These are phyloP conservation scores for Glomus cerebriforme DNA, from an alignment of 192 early-diverging fungal species.

Conservation along the genomic window DNA sequence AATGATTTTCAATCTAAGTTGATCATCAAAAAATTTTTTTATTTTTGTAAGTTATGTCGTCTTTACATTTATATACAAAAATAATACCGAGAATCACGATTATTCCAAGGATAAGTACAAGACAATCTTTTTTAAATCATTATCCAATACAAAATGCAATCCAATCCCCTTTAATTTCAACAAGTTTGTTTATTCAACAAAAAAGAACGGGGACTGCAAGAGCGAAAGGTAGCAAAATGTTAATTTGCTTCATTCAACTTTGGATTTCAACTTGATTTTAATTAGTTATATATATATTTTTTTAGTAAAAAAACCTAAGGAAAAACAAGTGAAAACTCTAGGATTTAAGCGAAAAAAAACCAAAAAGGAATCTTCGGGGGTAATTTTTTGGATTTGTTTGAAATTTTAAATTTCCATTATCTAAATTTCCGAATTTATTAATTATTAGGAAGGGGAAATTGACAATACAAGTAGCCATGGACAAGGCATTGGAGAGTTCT, in stretches of 20 bases:
- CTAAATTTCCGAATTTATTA: neutral
- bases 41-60: neutral
- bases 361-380: neutral
- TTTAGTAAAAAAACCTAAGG: neutral
- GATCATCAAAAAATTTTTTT: neutral
- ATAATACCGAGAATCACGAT: neutral
- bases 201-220: constrained; percentile 11
- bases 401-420: neutral
- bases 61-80: neutral
- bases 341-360: neutral
- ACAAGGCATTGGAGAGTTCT: constrained; percentile 23
- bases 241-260: neutral
- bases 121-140: neutral
- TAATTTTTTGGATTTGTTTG: neutral
- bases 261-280: neutral
- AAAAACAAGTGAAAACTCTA: neutral
- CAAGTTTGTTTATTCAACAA: constrained; percentile 12
- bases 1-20: neutral
- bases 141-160: neutral
- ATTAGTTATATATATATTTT: neutral
- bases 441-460: neutral
- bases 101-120: neutral
- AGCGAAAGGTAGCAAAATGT: neutral
- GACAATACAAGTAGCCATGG: neutral
- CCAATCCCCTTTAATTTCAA: constrained; percentile 3